Evolutionary conservation across 2,329 filamentous ascomycete genomes (phyloP).

Genomic region (Thermothelomyces thermophilus): DNA sequence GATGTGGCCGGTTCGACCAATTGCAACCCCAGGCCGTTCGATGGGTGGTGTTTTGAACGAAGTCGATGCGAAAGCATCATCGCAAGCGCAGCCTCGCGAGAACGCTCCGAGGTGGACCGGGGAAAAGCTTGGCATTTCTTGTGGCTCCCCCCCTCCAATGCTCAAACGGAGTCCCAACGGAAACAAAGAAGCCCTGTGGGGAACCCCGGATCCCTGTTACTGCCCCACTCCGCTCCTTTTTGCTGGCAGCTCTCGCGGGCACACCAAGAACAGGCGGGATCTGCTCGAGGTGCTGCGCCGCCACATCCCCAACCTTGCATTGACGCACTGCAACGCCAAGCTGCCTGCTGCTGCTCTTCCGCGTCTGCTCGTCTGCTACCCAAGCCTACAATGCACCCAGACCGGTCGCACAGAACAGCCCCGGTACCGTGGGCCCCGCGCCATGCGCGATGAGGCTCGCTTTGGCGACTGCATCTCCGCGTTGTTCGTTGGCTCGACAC

Average conservation of each 20-base stretch:
- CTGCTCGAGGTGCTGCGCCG: slow-evolving; percentile 13
- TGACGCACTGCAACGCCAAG: slow-evolving; percentile 6
- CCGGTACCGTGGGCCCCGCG: slow-evolving; percentile 5
- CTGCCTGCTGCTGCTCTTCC: background rate
- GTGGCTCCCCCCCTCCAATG: too few species aligned
- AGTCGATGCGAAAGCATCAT: background rate
- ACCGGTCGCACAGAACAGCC: slow-evolving; percentile 2
- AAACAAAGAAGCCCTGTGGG: background rate
- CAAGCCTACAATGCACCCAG: background rate
- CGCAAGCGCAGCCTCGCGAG: background rate
- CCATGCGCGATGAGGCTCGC: background rate
- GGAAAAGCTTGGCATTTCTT: background rate
- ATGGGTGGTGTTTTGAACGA: background rate
- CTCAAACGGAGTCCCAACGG: too few species aligned
- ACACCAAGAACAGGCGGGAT: slow-evolving; percentile 16
- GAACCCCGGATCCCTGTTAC: background rate
- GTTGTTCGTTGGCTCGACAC: background rate
- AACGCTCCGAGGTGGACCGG: background rate
- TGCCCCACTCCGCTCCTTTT: slow-evolving; percentile 14
- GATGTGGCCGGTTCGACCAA: background rate
- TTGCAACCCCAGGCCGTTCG: background rate
- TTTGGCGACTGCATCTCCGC: background rate
- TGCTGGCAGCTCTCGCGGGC: slow-evolving; percentile 1
- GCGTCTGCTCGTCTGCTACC: background rate
- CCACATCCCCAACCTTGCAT: background rate